Evolutionary conservation across 2,329 filamentous ascomycete genomes (phyloP).

Genomic region (Fusarium azukiicola): DNA sequence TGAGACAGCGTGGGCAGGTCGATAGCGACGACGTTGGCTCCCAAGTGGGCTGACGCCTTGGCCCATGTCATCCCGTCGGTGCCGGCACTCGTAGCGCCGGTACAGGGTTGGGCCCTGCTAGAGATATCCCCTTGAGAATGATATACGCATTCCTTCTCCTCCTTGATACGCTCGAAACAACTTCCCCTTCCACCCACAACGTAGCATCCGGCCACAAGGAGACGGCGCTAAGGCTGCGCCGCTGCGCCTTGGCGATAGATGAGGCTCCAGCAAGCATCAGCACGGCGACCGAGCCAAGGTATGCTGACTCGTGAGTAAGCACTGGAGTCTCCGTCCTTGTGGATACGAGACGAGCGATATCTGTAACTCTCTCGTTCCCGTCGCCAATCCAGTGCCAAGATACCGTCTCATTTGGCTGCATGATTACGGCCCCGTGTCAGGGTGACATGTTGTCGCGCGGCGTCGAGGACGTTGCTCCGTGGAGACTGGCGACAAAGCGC

Average conservation of each 20-base stretch:
- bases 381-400: constrained; percentile 11
- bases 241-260: constrained; percentile 13
- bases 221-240: background rate
- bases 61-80: constrained; percentile 14
- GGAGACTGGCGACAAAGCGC: background rate
- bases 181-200: background rate
- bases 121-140: background rate
- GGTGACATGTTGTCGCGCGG: constrained; percentile 6
- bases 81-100: constrained; percentile 7
- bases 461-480: background rate
- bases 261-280: constrained; percentile 16
- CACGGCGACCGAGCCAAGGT: background rate
- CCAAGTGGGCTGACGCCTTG: constrained; percentile 1
- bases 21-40: constrained; percentile 10
- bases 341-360: constrained; percentile 5
- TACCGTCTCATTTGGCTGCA: constrained; percentile 7
- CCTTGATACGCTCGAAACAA: constrained; percentile 3
- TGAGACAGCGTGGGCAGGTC: background rate
- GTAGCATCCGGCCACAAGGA: constrained; percentile 8
- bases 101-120: background rate
- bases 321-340: background rate
- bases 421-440: constrained; percentile 12
- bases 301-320: constrained; percentile 20
- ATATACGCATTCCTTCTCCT: background rate
- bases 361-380: background rate